phyloP scores from a whole-genome alignment of 2,329 filamentous ascomycete genomes.

The Alternaria atra region DNA sequence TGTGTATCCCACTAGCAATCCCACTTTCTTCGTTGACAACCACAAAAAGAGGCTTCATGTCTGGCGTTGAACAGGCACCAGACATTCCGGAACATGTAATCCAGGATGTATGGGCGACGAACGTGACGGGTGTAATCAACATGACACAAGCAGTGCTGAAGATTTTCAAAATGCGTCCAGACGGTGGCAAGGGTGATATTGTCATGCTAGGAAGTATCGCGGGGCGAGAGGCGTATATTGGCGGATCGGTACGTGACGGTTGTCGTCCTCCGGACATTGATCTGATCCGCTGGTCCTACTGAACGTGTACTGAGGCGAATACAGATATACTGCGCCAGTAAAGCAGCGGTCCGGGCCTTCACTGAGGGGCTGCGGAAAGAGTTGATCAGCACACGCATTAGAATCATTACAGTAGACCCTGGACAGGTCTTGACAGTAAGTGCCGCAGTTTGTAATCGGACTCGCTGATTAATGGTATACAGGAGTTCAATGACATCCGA shows the following conservation, averaged over 20 bases:
- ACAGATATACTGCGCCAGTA: slow-evolving; percentile 79
- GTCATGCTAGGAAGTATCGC: slow-evolving; percentile 93
- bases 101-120: slow-evolving; percentile 84
- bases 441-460: not conserved
- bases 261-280: not conserved
- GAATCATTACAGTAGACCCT: slow-evolving; percentile 86
- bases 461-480: not conserved
- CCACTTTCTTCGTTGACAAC: not conserved
- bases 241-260: slow-evolving; percentile 64
- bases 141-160: slow-evolving; percentile 90
- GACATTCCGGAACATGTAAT: slow-evolving; percentile 83
- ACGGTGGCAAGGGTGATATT: slow-evolving; percentile 85
- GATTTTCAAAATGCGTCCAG: slow-evolving; percentile 72
- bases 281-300: not conserved
- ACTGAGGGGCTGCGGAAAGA: slow-evolving; percentile 83
- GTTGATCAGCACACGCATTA: slow-evolving; percentile 77
- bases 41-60: slow-evolving; percentile 76
- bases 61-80: slow-evolving; percentile 82
- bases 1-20: slow-evolving; percentile 55
- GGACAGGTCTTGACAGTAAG: slow-evolving; percentile 81
- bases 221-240: slow-evolving; percentile 81
- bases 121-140: slow-evolving; percentile 90
- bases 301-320: not conserved
- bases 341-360: slow-evolving; percentile 85
- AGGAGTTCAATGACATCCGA: slow-evolving; percentile 82